Base-by-base conservation (phyloP, 306 rosid species). In the Alnus glutinosa region DNA sequence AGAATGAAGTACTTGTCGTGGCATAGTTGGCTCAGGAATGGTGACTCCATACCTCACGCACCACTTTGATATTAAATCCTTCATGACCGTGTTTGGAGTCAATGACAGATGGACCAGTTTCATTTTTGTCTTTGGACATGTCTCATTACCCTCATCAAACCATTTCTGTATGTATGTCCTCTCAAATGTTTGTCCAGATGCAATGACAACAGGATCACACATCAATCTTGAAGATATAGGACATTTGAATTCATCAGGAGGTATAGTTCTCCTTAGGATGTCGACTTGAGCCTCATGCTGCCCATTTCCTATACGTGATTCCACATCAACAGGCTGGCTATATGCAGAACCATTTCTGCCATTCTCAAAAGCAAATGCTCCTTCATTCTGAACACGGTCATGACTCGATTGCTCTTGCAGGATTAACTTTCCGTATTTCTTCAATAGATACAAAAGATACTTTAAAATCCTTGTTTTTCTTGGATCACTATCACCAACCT, bases 201-300 rank as follows among this genome's bases (percentile, higher is more conserved):
- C 94, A 80, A 96, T 86, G 44, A 91, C 86, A 58, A 96, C 98
- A 58, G 99, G 99, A 86, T 96, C 96, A 51, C 88, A 85, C 98
- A 96, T 96, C 88, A 96, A 55, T 79, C 83, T 87, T 55, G 84
- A 87, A 74, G 98, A 94, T 74, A 94, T 82, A 36, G 97, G 91
- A 59, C 98, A 92, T 48, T 77, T 85, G 72, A 86, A 92, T 78
- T 86, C 92, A 82, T 85, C 87, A 15, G 97, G 97, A 16, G 89
- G 93, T 54, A 76, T 74, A 75, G 63, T 71, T 79, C 83, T 83
- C 70, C 77, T 80, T 69, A 82, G 79, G 77, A 86, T 71, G 52
- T 79, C 71, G 14, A 70, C 75, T 79, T 57, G 83, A 63, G 85
- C 71, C 54, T 49, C 82, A 76, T 74, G 11, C n/a, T 78, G 79